Evolutionary conservation across 208 protist species (phyloP), one percentile per base, ranked within the genome.

Genomic region (Trichomonas vaginalis): DNA sequence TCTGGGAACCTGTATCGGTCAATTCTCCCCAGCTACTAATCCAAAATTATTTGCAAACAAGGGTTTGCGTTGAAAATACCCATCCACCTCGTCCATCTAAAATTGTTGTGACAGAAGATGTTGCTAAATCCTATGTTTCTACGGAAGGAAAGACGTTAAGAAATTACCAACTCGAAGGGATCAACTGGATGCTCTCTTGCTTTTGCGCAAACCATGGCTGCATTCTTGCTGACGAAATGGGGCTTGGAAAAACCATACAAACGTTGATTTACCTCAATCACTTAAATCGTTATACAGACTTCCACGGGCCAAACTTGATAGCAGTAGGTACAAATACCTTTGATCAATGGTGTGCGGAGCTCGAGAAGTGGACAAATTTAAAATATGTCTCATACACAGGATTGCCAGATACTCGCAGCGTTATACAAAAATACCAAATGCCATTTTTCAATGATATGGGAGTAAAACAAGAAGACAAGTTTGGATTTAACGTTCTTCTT

Each of bases 181-280:
- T 51, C 45, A 92, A 92, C 39, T 92, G 86, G 86, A 51, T 92
- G 45, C 86, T 92, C 37, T 27, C 42, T 48, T 92, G 86, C 27
- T 92, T 92, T 47, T 92, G 86, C 51, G 12, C 86, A 12, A 92
- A 92, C 37, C 86, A 92, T 47, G 86, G 86, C 0, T 92, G 86
- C n/a, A 92, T 92, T 39, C 90, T 97, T 8, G 97, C 97, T 1
- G 97, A 97, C 45, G 96, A 97, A 82, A 97, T 97, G 97, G 97
- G 97, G 15, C 88, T 97, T 17, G 97, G 97, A 17, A 97, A 97
- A 95, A 97, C 96, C 2, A 92, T 97, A 8, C 96, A 97, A 90
- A 96, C 88, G 0, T 48, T 97, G 2, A 32, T 51, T 14, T 86
- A 87, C 90, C 83, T 96, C 1, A 96, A 47, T 37, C 70, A 56